Conservation (phyloP, 192 early-diverging fungal species). For the Backusella tuberculispora region DNA sequence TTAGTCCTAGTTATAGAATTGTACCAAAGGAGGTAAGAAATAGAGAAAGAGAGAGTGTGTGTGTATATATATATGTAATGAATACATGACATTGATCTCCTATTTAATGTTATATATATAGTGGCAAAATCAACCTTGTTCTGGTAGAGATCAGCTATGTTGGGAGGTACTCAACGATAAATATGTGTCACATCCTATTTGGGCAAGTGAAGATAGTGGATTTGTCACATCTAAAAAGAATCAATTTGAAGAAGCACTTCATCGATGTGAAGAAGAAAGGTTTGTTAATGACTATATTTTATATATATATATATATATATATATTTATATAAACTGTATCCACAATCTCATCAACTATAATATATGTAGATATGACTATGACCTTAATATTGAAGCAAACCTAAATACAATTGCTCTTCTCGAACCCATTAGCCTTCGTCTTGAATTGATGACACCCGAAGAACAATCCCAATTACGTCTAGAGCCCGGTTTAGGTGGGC, state of each 20-base stretch:
- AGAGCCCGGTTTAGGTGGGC: conserved; percentile 76
- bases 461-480: conserved; percentile 75
- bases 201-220: conserved; percentile 85
- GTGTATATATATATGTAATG: not conserved
- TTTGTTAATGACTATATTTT: conserved; percentile 23
- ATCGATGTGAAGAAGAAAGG: conserved; percentile 94
- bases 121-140: conserved; percentile 66
- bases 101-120: not conserved
- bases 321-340: too few species aligned
- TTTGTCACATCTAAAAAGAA: conserved; percentile 93
- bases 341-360: too few species aligned
- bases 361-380: conserved; percentile 77
- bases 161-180: conserved; percentile 94
- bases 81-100: not conserved
- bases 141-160: conserved; percentile 88
- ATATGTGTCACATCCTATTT: conserved; percentile 93
- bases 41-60: too few species aligned
- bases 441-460: conserved; percentile 77
- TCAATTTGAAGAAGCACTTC: conserved; percentile 86
- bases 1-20: conserved; percentile 72
- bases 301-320: not conserved
- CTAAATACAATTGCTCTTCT: conserved; percentile 85
- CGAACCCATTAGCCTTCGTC: conserved; percentile 83
- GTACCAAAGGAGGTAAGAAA: conserved; percentile 65
- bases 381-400: conserved; percentile 95